Evolutionary conservation across 2,329 filamentous ascomycete species (phyloP).

Genomic region (Macroventuria anomochaeta): DNA sequence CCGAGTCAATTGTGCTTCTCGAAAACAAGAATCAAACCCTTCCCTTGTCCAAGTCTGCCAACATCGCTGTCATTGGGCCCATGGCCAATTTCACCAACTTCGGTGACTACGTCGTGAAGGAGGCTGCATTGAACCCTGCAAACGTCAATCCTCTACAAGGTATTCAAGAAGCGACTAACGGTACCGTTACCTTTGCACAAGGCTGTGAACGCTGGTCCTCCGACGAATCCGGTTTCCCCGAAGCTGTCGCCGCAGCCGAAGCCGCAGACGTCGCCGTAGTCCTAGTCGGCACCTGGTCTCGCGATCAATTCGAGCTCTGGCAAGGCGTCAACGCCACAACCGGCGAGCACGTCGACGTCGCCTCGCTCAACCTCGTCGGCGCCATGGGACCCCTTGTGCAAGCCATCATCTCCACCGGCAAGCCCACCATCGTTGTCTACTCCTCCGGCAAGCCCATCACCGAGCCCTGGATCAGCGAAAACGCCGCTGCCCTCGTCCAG

Average conservation of each 20-base stretch:
- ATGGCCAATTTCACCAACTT: constrained; percentile 68
- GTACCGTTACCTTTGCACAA: constrained; percentile 69
- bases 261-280: constrained; percentile 75
- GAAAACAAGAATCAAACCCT: constrained; percentile 73
- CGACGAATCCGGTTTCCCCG: constrained; percentile 70
- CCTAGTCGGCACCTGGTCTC: constrained; percentile 76
- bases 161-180: constrained; percentile 65
- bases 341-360: constrained; percentile 74
- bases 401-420: constrained; percentile 71
- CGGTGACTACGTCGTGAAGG: constrained; percentile 75
- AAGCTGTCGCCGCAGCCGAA: constrained; percentile 69
- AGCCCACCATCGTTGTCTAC: constrained; percentile 71
- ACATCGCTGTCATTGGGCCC: constrained; percentile 75
- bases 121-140: constrained; percentile 61
- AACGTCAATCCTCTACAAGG: constrained; percentile 75
- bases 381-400: constrained; percentile 71
- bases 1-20: constrained; percentile 74
- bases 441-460: constrained; percentile 75
- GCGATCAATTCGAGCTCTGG: constrained; percentile 76
- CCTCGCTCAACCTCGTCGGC: constrained; percentile 70
- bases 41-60: constrained; percentile 70
- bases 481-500: constrained; percentile 70
- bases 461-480: constrained; percentile 72
- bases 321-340: constrained; percentile 74
- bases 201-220: constrained; percentile 77